Conservation (phyloP, 2,329 filamentous ascomycete species). For the Ambrosiella xylebori region DNA sequence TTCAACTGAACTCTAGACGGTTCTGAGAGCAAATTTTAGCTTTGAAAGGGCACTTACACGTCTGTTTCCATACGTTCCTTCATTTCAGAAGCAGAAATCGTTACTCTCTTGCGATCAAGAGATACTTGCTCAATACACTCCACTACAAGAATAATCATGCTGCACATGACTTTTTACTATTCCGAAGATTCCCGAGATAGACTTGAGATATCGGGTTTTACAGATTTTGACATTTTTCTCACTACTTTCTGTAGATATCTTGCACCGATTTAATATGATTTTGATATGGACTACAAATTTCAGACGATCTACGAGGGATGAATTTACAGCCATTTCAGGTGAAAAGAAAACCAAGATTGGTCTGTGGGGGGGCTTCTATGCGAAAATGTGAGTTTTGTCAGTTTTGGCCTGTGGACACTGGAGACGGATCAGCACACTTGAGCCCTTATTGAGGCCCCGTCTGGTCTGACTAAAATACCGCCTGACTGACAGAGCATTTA, state of each 20-base stretch:
- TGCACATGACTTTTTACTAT: not conserved
- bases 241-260: too few relatives aligned
- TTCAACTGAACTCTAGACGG: not conserved
- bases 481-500: not conserved
- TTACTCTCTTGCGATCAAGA: not conserved
- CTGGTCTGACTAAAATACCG: not conserved
- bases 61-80: not conserved
- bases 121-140: not conserved
- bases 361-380: not conserved
- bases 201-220: not conserved
- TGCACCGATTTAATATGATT: too few relatives aligned
- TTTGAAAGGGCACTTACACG: not conserved
- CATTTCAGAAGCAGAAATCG: not conserved
- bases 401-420: not conserved
- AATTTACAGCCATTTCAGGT: not conserved
- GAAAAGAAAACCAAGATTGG: not conserved
- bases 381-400: not conserved
- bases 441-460: not conserved
- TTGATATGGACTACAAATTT: not conserved
- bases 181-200: not conserved
- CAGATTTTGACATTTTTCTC: not conserved
- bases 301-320: not conserved
- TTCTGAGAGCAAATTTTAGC: not conserved
- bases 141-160: not conserved
- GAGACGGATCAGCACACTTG: not conserved